Conservation (phyloP, 106 monocot genomes). For the Allium fistulosum region DNA sequence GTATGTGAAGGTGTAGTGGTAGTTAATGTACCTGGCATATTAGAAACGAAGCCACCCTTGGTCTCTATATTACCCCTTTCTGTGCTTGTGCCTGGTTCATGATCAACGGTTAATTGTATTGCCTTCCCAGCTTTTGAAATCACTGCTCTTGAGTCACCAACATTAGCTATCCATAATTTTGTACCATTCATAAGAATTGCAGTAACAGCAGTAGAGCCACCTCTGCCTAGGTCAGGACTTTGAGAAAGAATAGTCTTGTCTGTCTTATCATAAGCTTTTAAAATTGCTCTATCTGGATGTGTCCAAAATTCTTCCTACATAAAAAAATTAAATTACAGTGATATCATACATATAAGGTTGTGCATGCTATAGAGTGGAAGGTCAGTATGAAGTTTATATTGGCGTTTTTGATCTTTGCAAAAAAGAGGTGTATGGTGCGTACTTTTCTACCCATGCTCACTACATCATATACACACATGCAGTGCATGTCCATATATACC, state of each 20-base stretch:
- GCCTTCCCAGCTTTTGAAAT: slow-evolving; percentile 39
- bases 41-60: slow-evolving; percentile 88
- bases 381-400: no score
- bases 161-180: slow-evolving; percentile 71
- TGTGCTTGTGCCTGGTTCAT: slow-evolving; percentile 42
- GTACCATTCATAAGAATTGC: slow-evolving; percentile 57
- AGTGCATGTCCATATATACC: no score
- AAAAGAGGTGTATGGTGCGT: no score
- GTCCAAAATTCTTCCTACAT: slow-evolving; percentile 70
- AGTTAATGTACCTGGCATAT: slow-evolving; percentile 60
- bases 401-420: no score
- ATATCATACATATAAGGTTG: no score
- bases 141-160: slow-evolving; percentile 86
- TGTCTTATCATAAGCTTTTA: slow-evolving; percentile 80
- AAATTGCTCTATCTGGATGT: slow-evolving; percentile 56
- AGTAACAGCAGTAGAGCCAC: slow-evolving; percentile 93
- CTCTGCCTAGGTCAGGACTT: slow-evolving; percentile 53
- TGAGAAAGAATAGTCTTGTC: slow-evolving; percentile 78
- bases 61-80: slow-evolving; percentile 74
- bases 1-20: no score
- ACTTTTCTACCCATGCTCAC: no score
- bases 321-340: neutral
- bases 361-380: no score
- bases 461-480: no score
- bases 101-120: slow-evolving; percentile 69